phyloP scores from a whole-genome alignment of 2,329 filamentous ascomycete species.

The Talaromyces sp. region DNA sequence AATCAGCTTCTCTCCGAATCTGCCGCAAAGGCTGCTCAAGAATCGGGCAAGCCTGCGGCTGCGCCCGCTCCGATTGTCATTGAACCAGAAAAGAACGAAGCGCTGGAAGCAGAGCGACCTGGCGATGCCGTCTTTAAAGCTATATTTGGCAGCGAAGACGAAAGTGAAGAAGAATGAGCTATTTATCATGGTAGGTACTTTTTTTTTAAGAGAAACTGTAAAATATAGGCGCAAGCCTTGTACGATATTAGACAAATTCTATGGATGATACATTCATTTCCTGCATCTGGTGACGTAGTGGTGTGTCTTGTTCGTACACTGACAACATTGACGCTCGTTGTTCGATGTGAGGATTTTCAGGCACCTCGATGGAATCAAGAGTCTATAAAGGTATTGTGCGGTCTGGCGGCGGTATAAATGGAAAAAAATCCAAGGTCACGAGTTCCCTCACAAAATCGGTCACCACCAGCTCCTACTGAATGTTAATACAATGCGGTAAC shows the following conservation, averaged over 20 bases:
- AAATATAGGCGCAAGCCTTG: background rate
- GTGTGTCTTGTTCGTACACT: too few relatives aligned
- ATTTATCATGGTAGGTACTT: background rate
- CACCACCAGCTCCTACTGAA: too few relatives aligned
- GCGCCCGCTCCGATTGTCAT: conserved; percentile 38
- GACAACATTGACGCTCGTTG: too few relatives aligned
- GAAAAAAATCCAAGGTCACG: too few relatives aligned
- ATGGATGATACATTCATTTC: background rate
- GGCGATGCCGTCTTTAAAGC: conserved; percentile 79
- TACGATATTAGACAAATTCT: background rate
- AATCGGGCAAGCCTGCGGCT: conserved; percentile 8
- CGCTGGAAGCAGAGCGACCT: conserved; percentile 66
- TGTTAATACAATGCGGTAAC: too few relatives aligned
- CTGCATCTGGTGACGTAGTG: background rate
- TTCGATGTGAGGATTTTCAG: too few relatives aligned
- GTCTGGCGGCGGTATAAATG: too few relatives aligned
- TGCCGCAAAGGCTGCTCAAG: conserved; percentile 14
- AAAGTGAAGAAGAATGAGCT: conserved; percentile 48
- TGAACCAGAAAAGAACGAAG: conserved; percentile 71
- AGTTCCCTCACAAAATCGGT: too few relatives aligned
- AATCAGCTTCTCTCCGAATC: conserved; percentile 50
- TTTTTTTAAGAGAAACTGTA: background rate
- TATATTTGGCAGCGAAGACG: conserved; percentile 87
- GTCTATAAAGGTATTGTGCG: too few relatives aligned
- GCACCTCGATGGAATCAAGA: too few relatives aligned